Conservation (phyloP, 116 monocot genomes). For the Trichopus zeylanicus region DNA sequence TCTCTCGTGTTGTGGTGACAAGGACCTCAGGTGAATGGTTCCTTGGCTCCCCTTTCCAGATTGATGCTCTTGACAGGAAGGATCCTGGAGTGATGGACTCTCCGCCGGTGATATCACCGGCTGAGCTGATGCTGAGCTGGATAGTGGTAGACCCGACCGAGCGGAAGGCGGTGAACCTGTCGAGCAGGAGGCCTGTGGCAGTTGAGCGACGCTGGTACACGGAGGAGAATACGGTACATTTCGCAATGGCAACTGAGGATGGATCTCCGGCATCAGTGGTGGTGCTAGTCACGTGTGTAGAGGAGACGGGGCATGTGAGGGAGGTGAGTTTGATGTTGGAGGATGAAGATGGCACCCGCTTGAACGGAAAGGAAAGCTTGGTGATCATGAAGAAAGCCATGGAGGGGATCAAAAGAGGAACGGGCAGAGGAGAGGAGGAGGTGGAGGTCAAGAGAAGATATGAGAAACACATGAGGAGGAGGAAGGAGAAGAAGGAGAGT, state of each 20-base stretch:
- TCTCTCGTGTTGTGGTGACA: conserved; percentile 50
- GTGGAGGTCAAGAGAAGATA: conserved; percentile 9
- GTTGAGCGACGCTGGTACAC: conserved; percentile 50
- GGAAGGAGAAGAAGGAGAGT: conserved; percentile 18
- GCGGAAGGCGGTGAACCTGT: conserved; percentile 28
- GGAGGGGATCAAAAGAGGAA: conserved; percentile 17
- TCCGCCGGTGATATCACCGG: conserved; percentile 14
- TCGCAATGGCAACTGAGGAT: conserved; percentile 19
- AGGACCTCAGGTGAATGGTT: conserved; percentile 46
- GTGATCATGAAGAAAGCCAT: conserved; percentile 14
- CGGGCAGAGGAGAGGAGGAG: conserved; percentile 1
- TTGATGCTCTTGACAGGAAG: conserved; percentile 47
- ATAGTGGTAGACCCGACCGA: conserved; percentile 42
- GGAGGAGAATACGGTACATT: conserved; percentile 40
- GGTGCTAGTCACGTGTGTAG: conserved; percentile 28
- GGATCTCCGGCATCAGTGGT: conserved; percentile 6
- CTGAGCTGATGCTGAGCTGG: conserved; percentile 65
- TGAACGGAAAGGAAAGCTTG: conserved; percentile 54
- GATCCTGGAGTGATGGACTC: conserved; percentile 2
- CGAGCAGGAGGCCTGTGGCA: conserved; percentile 46
- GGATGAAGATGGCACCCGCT: conserved; percentile 40
- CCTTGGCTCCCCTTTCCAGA: conserved; percentile 47
- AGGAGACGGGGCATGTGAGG: conserved; percentile 25
- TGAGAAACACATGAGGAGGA: conserved; percentile 11
- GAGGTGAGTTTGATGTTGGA: conserved; percentile 49